Conservation (phyloP, 768 basidiomycete species). For the Suillus plorans region DNA sequence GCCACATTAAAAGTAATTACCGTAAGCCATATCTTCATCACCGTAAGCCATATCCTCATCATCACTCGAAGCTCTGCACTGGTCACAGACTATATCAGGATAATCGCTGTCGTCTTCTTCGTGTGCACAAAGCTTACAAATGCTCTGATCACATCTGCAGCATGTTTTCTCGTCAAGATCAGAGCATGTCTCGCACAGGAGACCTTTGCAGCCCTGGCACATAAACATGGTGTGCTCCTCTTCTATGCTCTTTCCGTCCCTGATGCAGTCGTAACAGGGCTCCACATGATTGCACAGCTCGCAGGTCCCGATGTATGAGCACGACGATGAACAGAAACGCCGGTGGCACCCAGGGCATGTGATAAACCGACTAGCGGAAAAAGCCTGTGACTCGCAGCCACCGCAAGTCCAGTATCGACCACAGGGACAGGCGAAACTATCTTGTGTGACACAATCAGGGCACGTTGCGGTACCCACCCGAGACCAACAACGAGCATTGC, state of each 20-base stretch:
- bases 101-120: background rate
- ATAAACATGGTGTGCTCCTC: background rate
- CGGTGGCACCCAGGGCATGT: conserved; percentile 7
- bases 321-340: background rate
- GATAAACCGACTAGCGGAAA: background rate
- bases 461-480: background rate
- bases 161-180: background rate
- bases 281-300: background rate
- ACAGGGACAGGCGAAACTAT: conserved; percentile 2
- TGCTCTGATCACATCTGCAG: background rate
- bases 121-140: background rate
- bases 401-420: conserved; percentile 8
- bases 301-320: conserved; percentile 2
- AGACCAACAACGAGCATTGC: conserved; percentile 1
- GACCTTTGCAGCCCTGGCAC: background rate
- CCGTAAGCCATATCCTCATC: no score
- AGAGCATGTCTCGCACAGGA: background rate
- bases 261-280: conserved; percentile 7
- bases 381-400: background rate
- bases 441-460: conserved; percentile 5
- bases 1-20: background rate
- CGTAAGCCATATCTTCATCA: background rate
- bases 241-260: background rate
- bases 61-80: background rate
- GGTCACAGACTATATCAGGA: background rate